Percentiles rank a stretch among this genome's conserved stretches.
Evolutionary conservation across 2,329 filamentous ascomycete species (phyloP).

Genomic region (Arthrinium puccinioides): DNA sequence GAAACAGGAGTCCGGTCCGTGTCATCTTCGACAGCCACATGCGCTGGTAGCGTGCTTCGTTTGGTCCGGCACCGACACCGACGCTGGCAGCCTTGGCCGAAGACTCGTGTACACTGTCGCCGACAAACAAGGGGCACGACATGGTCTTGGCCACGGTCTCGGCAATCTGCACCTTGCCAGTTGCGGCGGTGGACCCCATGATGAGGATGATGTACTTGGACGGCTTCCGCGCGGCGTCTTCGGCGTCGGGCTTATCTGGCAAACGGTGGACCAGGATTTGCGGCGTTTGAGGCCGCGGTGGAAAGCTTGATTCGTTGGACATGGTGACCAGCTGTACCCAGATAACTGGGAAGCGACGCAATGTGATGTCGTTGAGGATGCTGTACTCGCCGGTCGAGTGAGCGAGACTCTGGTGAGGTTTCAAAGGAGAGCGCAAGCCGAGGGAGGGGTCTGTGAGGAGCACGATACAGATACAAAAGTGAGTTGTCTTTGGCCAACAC

Average conservation of each 20-base stretch:
- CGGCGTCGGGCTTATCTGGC: conserved; percentile 13
- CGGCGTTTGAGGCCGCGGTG: conserved; percentile 13
- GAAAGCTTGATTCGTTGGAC: too few relatives aligned
- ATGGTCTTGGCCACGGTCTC: conserved; percentile 16
- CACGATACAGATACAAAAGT: too few relatives aligned
- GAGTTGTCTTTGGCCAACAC: too few relatives aligned
- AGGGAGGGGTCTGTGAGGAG: too few relatives aligned
- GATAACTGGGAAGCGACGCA: too few relatives aligned
- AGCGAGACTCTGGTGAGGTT: too few relatives aligned
- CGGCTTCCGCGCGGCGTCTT: background rate
- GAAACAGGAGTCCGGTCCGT: conserved; percentile 21
- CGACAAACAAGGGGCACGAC: conserved; percentile 18
- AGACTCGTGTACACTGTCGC: conserved; percentile 22
- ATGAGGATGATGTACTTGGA: conserved; percentile 21
- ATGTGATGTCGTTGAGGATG: too few relatives aligned
- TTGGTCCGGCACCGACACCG: conserved; percentile 3
- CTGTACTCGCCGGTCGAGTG: too few relatives aligned
- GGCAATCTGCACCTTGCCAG: conserved; percentile 22
- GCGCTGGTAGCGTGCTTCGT: conserved; percentile 19
- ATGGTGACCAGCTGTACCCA: too few relatives aligned
- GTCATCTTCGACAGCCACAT: conserved; percentile 26
- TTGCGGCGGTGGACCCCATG: conserved; percentile 16
- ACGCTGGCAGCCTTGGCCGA: conserved; percentile 15
- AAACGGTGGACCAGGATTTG: conserved; percentile 18
- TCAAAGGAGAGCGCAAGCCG: too few relatives aligned